These are phyloP conservation scores for Pichia paraexigua DNA, from an alignment of 805 yeast species.

Conservation along the genomic window DNA sequence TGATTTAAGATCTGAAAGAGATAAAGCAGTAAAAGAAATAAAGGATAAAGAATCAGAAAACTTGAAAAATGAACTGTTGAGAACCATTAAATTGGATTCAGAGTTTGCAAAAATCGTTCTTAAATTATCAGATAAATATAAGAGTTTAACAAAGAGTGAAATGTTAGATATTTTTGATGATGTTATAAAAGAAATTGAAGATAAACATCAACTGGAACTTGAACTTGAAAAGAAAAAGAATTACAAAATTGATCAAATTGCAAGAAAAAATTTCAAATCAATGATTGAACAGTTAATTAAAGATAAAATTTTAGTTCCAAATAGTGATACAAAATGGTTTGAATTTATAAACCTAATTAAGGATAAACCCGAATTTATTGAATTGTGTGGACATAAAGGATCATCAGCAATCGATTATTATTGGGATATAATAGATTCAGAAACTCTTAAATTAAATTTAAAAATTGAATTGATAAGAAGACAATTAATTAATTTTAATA, in stretches of 20 bases:
- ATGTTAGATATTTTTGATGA: slow-evolving; percentile 33
- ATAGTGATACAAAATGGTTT: slow-evolving; percentile 51
- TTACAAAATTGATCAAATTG: slow-evolving; percentile 52
- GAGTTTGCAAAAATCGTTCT: slow-evolving; percentile 2
- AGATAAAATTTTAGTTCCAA: slow-evolving; percentile 24
- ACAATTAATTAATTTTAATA: slow-evolving; percentile 28
- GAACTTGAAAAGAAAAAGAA: slow-evolving; percentile 31
- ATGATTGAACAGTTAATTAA: slow-evolving; percentile 33
- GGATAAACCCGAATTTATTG: slow-evolving; percentile 49
- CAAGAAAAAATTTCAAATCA: slow-evolving; percentile 50
- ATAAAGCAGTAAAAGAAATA: slow-evolving; percentile 17
- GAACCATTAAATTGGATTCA: background rate
- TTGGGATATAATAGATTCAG: slow-evolving; percentile 64
- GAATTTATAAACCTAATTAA: slow-evolving; percentile 45
- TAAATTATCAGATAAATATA: slow-evolving; percentile 40
- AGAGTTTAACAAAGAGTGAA: slow-evolving; percentile 1
- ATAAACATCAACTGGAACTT: background rate
- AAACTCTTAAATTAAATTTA: slow-evolving; percentile 45
- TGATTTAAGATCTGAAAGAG: slow-evolving; percentile 30
- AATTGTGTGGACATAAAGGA: slow-evolving; percentile 66
- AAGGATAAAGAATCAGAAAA: slow-evolving; percentile 45
- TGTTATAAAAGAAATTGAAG: slow-evolving; percentile 9
- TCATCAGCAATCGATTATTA: slow-evolving; percentile 72
- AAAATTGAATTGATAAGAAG: slow-evolving; percentile 54
- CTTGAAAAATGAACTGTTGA: slow-evolving; percentile 40